Percentiles rank a stretch among this genome's conserved stretches.
These are phyloP conservation scores for Platismatia glauca DNA, from an alignment of 495 filamentous ascomycete genomes.

Conservation along the genomic window DNA sequence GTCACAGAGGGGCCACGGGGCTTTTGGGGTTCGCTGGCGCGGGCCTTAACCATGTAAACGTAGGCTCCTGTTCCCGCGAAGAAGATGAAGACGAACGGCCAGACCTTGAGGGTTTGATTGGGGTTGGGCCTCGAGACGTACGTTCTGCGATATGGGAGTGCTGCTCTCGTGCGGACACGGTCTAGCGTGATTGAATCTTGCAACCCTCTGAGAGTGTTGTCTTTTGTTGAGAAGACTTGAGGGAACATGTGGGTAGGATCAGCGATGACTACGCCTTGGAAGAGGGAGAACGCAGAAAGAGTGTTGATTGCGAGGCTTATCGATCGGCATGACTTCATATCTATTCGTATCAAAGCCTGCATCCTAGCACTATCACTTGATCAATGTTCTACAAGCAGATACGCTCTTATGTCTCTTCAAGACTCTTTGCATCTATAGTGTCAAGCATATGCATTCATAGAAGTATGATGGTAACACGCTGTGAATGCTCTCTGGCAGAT, in stretches of 20 bases:
- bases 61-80: constrained; percentile 51
- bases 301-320: not conserved
- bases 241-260: not conserved
- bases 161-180: not conserved
- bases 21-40: constrained; percentile 37
- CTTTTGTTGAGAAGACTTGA: not conserved
- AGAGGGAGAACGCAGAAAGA: not conserved
- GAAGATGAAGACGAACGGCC: constrained; percentile 56
- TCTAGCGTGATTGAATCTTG: not conserved
- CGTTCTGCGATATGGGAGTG: not conserved
- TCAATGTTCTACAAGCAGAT: not conserved
- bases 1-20: constrained; percentile 19
- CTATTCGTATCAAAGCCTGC: not conserved
- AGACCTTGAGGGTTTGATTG: constrained; percentile 45
- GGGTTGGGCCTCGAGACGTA: constrained; percentile 13
- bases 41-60: constrained; percentile 51
- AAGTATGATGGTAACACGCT: not conserved
- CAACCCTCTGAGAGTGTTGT: not conserved
- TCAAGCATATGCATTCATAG: not conserved
- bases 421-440: not conserved
- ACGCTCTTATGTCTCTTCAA: not conserved
- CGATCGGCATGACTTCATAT: not conserved
- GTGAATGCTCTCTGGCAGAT: not conserved
- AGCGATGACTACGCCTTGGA: not conserved
- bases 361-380: not conserved